phyloP scores from a whole-genome alignment of 768 basidiomycete species.

The Lactarius tabidus region DNA sequence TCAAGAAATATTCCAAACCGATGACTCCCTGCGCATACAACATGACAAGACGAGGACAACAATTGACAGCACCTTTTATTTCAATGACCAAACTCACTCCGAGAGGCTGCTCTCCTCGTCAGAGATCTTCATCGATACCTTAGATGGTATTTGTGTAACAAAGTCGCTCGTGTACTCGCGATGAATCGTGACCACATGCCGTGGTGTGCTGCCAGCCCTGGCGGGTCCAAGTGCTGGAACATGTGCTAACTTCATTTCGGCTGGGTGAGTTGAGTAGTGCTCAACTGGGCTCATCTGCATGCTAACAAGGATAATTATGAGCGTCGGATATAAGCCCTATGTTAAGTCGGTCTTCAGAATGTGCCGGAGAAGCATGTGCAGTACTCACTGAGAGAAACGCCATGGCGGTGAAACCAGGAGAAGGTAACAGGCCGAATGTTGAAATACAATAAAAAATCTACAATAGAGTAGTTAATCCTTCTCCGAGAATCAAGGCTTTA shows the following conservation, averaged over 20 bases:
- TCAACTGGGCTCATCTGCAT: slow-evolving; percentile 21
- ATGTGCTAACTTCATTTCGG: not conserved
- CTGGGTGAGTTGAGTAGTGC: slow-evolving; percentile 1
- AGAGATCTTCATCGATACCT: not conserved
- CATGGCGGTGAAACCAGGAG: slow-evolving; percentile 4
- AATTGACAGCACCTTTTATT: too few species aligned
- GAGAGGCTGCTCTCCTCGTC: too few species aligned
- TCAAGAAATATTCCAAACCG: too few species aligned
- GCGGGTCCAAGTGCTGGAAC: not conserved
- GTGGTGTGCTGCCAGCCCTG: not conserved
- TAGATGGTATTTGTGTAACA: slow-evolving; percentile 5
- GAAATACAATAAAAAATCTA: slow-evolving; percentile 8
- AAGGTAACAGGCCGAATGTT: not conserved
- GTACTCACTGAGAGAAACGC: slow-evolving; percentile 9
- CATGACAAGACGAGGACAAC: too few species aligned
- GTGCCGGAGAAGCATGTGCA: too few species aligned
- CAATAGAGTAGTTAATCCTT: not conserved
- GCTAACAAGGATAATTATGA: slow-evolving; percentile 18
- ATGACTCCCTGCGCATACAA: too few species aligned
- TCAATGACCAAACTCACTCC: too few species aligned
- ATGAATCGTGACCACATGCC: not conserved
- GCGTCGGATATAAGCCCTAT: slow-evolving; percentile 14
- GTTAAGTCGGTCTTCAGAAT: not conserved
- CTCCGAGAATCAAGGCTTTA: not conserved
- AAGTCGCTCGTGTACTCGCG: slow-evolving; percentile 3